Base-by-base conservation (phyloP, 2,329 filamentous ascomycete genomes). In the Clonostachys rosea region DNA sequence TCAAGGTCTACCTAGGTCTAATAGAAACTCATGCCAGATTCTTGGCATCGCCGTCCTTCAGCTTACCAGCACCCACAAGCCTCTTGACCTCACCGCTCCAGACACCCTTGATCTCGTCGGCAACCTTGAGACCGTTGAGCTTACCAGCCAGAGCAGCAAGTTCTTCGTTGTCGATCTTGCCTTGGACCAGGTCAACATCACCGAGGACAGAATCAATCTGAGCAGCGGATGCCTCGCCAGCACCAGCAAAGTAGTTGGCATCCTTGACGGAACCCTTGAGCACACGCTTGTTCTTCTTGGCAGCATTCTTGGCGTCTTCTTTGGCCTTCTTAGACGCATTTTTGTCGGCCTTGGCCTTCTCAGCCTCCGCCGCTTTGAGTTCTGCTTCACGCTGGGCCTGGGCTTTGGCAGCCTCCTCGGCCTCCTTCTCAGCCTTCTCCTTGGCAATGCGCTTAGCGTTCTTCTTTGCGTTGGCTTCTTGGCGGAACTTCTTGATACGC, bases 201-300 rank as follows among this genome's bases (percentile, higher is more conserved):
- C 79, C 80, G 36, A 97, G 78, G 2, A 94, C 89, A 34, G 77
- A 73, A 62, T 97, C 91, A 56, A 99, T 89, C 63, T 89, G 82
- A 11, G 81, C 73, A 13, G 89, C 76, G n/a, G 87, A 79, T 24
- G 85, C 74, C 50, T 91, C 87, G 47, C 84, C 87, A 47, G 84
- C 83, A 17, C 74, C 74, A 48, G 76, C 78, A 68, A 99, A 96
- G 83, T 99, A 99, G 79, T 96, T 96, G 61, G 89, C 91, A 57
- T 99, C 94, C 80, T 99, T 99, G 71, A 92, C 88, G 55, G 89
- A 91, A 52, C 83, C 85, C 70, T 95, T 91, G 59, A 99, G 84
- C 43, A 97, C 87, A 77, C 94, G 90, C 83, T 96, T 96, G 83
- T 99, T 99, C 88, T 99, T 99, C 87, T 99, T 99, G 61, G 94